Base-by-base conservation (phyloP, 2,329 filamentous ascomycete species). In the Colletotrichum eremochloae region DNA sequence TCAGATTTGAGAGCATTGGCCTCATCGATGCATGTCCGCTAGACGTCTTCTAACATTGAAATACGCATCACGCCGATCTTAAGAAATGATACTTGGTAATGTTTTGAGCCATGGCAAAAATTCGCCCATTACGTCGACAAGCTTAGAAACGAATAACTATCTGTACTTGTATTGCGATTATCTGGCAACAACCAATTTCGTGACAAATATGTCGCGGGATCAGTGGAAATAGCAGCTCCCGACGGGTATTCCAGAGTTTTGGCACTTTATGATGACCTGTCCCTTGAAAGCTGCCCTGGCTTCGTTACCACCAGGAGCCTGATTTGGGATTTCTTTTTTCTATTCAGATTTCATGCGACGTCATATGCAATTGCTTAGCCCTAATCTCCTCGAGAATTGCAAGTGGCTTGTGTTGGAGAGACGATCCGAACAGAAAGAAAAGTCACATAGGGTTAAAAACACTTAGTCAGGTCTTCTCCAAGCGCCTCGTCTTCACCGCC, bases 401-500 rank as follows among this genome's bases (percentile, higher is more conserved):
- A 31, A 24, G 2, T 2, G 24, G 11, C 11, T 52, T 29, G 12
- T 29, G 29, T 31, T 52, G 12, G 4, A 12, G 29, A 12, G 1
- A 29, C 12, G 15, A 2, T 50, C 20, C 14, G 48, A 9, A 1
- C 24, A 24, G 46, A 53, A 9, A 1, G 2, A 33, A 29, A 33
- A 24, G 24, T 24, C 7, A 15, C 14, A 53, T 14, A 18, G 8
- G n/a, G 29, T 4, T 18, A 36, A 15, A 7, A 33, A 33, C 18
- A n/a, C 15, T 24, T 68, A 71, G n/a, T n/a, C n/a, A n/a, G 15
- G 2, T 71, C 68, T 1, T 71, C 68, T 18, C 64, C 68, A 3
- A 71, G 64, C 29, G 62, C 48, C 64, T 71, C 68, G 18, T 71
- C 50, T 44, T 71, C 68, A 24, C 68, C 68, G 1, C 58, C 68